Conservation (phyloP, 441 rosid species). For the Raphanus hybrid region DNA sequence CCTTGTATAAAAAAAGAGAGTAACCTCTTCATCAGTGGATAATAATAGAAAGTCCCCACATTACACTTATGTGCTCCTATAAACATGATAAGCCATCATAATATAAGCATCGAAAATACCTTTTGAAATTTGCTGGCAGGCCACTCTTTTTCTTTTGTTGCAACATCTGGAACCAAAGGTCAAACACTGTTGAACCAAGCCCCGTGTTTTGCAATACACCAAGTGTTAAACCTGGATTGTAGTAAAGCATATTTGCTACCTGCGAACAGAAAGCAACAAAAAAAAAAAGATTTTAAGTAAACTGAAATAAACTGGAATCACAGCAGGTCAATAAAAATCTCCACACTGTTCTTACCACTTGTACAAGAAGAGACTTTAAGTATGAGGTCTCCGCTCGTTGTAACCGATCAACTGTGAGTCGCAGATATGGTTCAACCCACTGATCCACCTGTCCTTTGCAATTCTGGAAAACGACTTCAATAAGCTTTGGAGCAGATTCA, state of each 20-base stretch:
- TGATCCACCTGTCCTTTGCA: too few relatives aligned
- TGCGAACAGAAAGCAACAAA: constrained; percentile 34
- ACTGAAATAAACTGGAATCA: too few relatives aligned
- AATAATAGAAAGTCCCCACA: neutral
- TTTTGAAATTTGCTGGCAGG: constrained; percentile 59
- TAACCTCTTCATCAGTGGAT: neutral
- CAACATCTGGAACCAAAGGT: constrained; percentile 96
- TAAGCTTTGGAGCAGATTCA: too few relatives aligned
- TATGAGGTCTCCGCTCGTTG: too few relatives aligned
- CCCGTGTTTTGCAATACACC: constrained; percentile 80
- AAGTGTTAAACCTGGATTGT: constrained; percentile 31
- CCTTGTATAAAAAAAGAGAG: constrained; percentile 53
- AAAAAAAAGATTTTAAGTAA: too few relatives aligned
- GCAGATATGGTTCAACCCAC: too few relatives aligned
- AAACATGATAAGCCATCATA: constrained; percentile 9
- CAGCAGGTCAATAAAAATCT: too few relatives aligned
- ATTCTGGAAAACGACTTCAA: too few relatives aligned
- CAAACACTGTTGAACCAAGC: constrained; percentile 75
- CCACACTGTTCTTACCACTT: too few relatives aligned
- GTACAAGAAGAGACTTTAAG: too few relatives aligned
- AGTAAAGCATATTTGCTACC: constrained; percentile 56
- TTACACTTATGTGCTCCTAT: constrained; percentile 10
- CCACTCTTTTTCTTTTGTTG: constrained; percentile 91
- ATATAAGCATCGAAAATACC: neutral
- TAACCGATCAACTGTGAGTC: too few relatives aligned